phyloP scores from a whole-genome alignment of 1,284 basidiomycete species.

The Sporisorium reilianum region DNA sequence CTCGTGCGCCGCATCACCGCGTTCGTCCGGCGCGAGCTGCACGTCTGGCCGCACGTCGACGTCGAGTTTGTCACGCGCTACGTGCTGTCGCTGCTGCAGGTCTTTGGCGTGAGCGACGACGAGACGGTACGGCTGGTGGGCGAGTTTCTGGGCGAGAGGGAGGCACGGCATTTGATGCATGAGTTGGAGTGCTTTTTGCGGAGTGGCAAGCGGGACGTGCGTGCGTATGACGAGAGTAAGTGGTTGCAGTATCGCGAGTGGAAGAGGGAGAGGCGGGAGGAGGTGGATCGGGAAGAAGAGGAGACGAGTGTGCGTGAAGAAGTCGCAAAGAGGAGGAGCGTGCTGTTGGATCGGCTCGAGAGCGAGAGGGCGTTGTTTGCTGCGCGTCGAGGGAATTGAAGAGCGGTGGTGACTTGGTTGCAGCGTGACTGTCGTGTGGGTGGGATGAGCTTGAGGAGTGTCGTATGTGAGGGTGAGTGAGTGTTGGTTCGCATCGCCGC shows the following conservation, averaged over 20 bases:
- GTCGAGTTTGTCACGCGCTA: slow-evolving; percentile 65
- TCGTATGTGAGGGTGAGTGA: no score
- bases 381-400: background rate
- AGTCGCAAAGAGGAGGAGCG: background rate
- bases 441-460: background rate
- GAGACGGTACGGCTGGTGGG: slow-evolving; percentile 59
- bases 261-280: background rate
- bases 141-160: slow-evolving; percentile 59
- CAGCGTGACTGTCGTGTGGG: background rate
- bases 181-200: slow-evolving; percentile 60
- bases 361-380: background rate
- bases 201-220: slow-evolving; percentile 43
- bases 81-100: slow-evolving; percentile 57
- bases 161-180: slow-evolving; percentile 62
- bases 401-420: background rate
- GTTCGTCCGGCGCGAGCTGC: slow-evolving; percentile 66
- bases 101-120: slow-evolving; percentile 58
- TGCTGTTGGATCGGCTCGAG: background rate
- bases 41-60: slow-evolving; percentile 64
- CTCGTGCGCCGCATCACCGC: slow-evolving; percentile 27
- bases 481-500: no score
- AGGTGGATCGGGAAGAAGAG: background rate
- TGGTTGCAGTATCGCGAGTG: slow-evolving; percentile 19
- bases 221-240: slow-evolving; percentile 34
- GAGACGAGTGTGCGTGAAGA: background rate